phyloP scores from a whole-genome alignment of 495 filamentous ascomycete species.

The Letharia lupina region DNA sequence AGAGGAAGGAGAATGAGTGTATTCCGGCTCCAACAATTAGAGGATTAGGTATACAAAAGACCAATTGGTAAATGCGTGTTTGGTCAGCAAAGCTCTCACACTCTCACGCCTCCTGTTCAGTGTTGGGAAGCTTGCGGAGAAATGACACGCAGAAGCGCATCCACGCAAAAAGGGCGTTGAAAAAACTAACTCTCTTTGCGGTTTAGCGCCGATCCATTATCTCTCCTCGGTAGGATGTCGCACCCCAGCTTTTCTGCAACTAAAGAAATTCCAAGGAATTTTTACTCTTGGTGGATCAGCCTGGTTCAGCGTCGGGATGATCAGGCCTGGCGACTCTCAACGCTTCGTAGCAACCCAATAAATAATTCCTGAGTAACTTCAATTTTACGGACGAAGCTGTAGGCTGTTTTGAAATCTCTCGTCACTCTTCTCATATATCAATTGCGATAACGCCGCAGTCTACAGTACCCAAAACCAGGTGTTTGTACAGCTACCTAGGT shows the following conservation, averaged over 20 bases:
- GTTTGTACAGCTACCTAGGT: neutral
- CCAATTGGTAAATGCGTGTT: neutral
- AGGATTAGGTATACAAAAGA: neutral
- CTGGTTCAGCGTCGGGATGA: neutral
- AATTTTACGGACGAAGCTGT: neutral
- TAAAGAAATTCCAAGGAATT: neutral
- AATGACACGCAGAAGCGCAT: neutral
- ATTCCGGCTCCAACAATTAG: neutral
- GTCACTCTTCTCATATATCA: neutral
- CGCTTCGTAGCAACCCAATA: conserved; percentile 4
- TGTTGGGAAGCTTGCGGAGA: neutral
- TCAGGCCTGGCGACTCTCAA: conserved; percentile 3
- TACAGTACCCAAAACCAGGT: neutral
- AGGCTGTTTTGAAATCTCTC: neutral
- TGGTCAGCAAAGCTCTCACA: neutral
- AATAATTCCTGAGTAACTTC: neutral
- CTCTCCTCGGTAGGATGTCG: neutral
- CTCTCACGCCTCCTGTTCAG: neutral
- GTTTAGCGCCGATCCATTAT: neutral
- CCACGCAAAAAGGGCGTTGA: neutral
- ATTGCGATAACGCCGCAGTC: neutral
- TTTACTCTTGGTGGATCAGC: neutral
- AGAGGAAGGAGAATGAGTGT: neutral
- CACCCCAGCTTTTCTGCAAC: neutral
- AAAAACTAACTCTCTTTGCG: neutral